These are phyloP conservation scores for Xylariaceae sp. DNA, from an alignment of 2,329 filamentous ascomycete genomes.

Conservation along the genomic window DNA sequence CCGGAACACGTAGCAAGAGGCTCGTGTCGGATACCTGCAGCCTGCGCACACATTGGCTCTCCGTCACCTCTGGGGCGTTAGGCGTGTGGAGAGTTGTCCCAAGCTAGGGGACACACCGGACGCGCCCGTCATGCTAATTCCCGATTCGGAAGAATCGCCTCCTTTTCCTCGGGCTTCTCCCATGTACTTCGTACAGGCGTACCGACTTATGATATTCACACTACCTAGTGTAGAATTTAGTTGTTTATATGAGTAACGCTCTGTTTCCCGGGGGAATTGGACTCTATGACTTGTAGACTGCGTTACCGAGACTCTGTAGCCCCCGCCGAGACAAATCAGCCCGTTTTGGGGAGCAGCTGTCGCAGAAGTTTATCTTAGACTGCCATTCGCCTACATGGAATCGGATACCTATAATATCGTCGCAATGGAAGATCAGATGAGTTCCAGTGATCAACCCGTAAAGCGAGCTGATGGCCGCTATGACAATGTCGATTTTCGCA, in stretches of 20 bases:
- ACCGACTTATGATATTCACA: not conserved
- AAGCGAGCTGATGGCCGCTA: conserved; percentile 19
- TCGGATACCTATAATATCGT: not conserved
- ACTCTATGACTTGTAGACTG: not conserved
- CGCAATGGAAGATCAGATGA: conserved; percentile 5
- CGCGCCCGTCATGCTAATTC: not conserved
- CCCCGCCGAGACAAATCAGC: not conserved
- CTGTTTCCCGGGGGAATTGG: not conserved
- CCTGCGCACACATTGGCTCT: not conserved
- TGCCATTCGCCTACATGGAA: not conserved
- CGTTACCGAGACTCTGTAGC: not conserved
- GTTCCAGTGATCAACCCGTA: conserved; percentile 10
- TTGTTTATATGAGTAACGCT: not conserved
- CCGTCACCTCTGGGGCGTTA: not conserved
- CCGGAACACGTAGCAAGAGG: not conserved
- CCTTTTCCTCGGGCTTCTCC: not conserved
- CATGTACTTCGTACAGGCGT: too few species aligned
- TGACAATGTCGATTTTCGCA: conserved; percentile 20
- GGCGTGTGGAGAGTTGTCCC: not conserved
- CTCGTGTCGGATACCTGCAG: not conserved
- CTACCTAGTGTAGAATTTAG: not conserved
- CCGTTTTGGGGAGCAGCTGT: not conserved
- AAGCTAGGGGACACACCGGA: not conserved
- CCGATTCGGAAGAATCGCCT: not conserved
- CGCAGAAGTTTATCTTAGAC: not conserved